Evolutionary conservation across 2,329 filamentous ascomycete genomes (phyloP).

Genomic region (Fusarium longipes): DNA sequence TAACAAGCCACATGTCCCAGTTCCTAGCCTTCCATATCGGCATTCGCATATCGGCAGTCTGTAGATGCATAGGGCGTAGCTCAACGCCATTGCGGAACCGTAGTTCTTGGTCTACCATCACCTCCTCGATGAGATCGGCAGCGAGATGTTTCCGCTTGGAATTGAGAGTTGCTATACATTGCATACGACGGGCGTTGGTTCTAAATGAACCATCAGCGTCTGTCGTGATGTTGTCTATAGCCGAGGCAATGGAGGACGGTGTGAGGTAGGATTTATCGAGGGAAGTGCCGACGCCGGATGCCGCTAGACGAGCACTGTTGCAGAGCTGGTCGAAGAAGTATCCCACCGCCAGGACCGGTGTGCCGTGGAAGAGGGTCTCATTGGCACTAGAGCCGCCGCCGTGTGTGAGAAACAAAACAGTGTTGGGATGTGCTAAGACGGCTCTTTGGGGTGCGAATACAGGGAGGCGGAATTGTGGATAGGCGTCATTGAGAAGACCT

Average conservation of each 20-base stretch:
- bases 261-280: constrained; percentile 55
- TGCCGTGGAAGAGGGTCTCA: constrained; percentile 55
- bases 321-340: constrained; percentile 57
- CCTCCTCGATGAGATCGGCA: constrained; percentile 56
- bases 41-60: constrained; percentile 58
- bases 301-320: constrained; percentile 52
- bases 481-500: constrained; percentile 45
- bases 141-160: constrained; percentile 53
- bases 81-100: constrained; percentile 32
- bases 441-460: constrained; percentile 56
- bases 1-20: constrained; percentile 51
- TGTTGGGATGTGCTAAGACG: constrained; percentile 51
- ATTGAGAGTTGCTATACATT: constrained; percentile 53
- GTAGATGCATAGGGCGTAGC: constrained; percentile 54
- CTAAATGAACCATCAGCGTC: constrained; percentile 48
- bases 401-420: constrained; percentile 55
- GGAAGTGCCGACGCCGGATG: constrained; percentile 50
- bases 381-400: constrained; percentile 56
- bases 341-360: constrained; percentile 51
- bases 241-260: constrained; percentile 46
- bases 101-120: constrained; percentile 53
- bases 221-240: constrained; percentile 43
- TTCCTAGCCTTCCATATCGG: constrained; percentile 53
- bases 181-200: constrained; percentile 52
- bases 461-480: constrained; percentile 49